These are phyloP conservation scores for Brassica balearica DNA, from an alignment of 441 rosid genomes.

Conservation along the genomic window DNA sequence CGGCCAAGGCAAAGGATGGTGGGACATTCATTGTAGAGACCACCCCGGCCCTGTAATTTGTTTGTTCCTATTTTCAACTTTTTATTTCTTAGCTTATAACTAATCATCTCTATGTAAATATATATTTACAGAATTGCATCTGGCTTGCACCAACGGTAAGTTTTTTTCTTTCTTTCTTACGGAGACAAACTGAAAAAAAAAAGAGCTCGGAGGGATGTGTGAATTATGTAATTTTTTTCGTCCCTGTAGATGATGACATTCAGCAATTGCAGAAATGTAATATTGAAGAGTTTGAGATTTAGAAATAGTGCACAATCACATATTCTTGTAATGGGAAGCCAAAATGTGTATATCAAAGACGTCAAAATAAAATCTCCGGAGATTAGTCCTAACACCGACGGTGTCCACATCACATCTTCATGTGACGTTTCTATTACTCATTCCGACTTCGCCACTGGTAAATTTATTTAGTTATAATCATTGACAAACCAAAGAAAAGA, in stretches of 20 bases:
- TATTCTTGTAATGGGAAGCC: slow-evolving; percentile 40
- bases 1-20: slow-evolving; percentile 60
- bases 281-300: slow-evolving; percentile 39
- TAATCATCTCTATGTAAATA: background rate
- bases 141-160: slow-evolving; percentile 55
- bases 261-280: slow-evolving; percentile 30
- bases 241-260: slow-evolving; percentile 49
- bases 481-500: background rate
- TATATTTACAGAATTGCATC: slow-evolving; percentile 47
- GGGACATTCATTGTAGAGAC: slow-evolving; percentile 56
- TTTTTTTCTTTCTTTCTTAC: background rate
- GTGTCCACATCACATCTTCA: slow-evolving; percentile 54
- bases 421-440: slow-evolving; percentile 40
- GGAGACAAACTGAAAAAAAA: background rate
- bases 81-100: background rate
- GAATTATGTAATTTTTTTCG: background rate
- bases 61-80: background rate
- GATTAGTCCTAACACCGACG: slow-evolving; percentile 67
- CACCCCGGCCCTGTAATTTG: slow-evolving; percentile 44
- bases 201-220: background rate
- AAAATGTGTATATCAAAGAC: slow-evolving; percentile 30
- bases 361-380: slow-evolving; percentile 49
- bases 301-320: slow-evolving; percentile 59
- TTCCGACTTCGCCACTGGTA: slow-evolving; percentile 50
- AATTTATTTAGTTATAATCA: background rate